Conservation (phyloP, 1,284 basidiomycete genomes). For the Cutaneotrichosporon sp. region DNA sequence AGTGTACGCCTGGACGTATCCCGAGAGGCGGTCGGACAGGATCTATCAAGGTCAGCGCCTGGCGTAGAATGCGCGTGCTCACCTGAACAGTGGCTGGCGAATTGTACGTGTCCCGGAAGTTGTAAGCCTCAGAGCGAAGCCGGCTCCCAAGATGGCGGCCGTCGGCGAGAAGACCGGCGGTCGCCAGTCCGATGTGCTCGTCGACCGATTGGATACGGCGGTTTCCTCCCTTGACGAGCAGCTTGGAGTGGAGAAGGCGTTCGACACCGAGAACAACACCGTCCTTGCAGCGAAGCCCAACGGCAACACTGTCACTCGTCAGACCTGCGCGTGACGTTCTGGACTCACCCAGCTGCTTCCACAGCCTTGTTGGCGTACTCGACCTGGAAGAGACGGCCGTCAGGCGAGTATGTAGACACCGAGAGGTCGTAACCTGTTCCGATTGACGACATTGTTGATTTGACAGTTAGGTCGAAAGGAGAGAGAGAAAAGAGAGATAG, state of each 20-base stretch:
- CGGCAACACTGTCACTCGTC: slow-evolving; percentile 67
- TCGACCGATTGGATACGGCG: slow-evolving; percentile 90
- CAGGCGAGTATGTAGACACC: slow-evolving; percentile 96
- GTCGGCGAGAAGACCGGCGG: slow-evolving; percentile 91
- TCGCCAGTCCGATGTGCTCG: slow-evolving; percentile 87
- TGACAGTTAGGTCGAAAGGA: neutral
- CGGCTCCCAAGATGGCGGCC: slow-evolving; percentile 84
- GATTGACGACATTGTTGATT: slow-evolving; percentile 84
- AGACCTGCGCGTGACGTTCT: neutral
- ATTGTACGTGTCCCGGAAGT: slow-evolving; percentile 73
- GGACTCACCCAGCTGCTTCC: slow-evolving; percentile 85
- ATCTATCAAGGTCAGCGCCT: slow-evolving; percentile 2
- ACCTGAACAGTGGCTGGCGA: slow-evolving; percentile 80
- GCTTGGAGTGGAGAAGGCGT: slow-evolving; percentile 96
- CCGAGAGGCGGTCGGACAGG: slow-evolving; percentile 76
- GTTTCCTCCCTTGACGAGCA: slow-evolving; percentile 90
- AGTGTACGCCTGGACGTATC: slow-evolving; percentile 93
- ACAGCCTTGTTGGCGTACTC: slow-evolving; percentile 99
- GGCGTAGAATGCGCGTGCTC: slow-evolving; percentile 24
- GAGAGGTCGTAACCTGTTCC: slow-evolving; percentile 98
- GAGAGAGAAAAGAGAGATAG: neutral
- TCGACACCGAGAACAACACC: slow-evolving; percentile 94
- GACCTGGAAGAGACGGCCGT: slow-evolving; percentile 98
- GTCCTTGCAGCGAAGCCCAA: slow-evolving; percentile 88
- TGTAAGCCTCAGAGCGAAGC: slow-evolving; percentile 79